Conservation (phyloP, 305 asterid genomes). For the Rubia tinctorum region DNA sequence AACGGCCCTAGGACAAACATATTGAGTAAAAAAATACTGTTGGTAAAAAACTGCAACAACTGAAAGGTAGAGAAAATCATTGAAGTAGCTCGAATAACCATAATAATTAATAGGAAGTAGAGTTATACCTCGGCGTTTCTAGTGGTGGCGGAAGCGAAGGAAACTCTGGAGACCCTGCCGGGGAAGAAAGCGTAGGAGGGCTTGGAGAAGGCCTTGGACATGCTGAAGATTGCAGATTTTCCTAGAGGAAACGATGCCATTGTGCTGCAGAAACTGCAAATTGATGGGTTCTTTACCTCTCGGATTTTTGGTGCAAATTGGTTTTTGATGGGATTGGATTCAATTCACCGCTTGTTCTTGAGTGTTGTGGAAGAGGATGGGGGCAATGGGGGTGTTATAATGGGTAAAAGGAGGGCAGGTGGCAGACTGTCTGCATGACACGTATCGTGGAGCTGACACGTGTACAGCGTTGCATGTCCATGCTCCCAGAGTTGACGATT, state of each 20-base stretch:
- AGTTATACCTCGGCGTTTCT: not conserved
- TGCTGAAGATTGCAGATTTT: constrained; percentile 32
- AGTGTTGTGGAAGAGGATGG: not conserved
- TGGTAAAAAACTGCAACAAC: too few species aligned
- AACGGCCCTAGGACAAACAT: not conserved
- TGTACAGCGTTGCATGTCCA: not conserved
- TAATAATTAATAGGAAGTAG: not conserved
- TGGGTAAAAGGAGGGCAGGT: constrained; percentile 11
- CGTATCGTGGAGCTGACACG: constrained; percentile 21
- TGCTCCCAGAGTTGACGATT: not conserved
- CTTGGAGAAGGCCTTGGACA: constrained; percentile 39
- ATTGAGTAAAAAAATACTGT: too few species aligned
- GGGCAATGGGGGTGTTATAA: not conserved
- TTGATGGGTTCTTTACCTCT: not conserved
- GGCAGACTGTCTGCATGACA: constrained; percentile 15
- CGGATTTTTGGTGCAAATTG: not conserved
- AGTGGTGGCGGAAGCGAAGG: constrained; percentile 58
- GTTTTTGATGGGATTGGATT: too few species aligned
- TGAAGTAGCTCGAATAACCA: too few species aligned
- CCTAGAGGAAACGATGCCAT: constrained; percentile 55
- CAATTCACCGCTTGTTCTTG: not conserved
- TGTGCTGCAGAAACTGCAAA: constrained; percentile 1
- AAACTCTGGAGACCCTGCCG: constrained; percentile 45
- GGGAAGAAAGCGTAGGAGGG: constrained; percentile 26
- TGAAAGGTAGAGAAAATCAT: too few species aligned